Conservation (phyloP, 345 rosid genomes). For the Alliaria petiolata region DNA sequence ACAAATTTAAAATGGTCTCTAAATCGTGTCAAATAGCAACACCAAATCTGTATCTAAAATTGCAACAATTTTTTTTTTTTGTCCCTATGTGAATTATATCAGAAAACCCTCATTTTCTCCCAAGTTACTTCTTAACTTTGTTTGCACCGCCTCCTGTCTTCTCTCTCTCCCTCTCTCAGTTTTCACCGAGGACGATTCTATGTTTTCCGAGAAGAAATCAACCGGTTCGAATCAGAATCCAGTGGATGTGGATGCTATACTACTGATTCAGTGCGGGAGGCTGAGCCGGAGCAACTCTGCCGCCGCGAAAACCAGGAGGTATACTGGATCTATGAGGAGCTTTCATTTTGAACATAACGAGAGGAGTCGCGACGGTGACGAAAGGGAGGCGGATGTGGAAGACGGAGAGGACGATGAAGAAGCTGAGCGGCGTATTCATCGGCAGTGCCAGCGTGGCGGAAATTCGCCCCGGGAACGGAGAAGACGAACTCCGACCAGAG, state of each 20-base stretch:
- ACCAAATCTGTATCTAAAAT: too few species aligned
- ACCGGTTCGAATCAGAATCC: not conserved
- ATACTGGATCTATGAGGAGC: slow-evolving; percentile 90
- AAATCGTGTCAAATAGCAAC: too few species aligned
- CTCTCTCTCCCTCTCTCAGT: too few species aligned
- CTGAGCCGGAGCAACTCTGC: slow-evolving; percentile 83
- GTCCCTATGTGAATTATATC: too few species aligned
- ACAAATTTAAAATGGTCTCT: too few species aligned
- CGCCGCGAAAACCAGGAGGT: slow-evolving; percentile 43
- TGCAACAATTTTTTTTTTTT: too few species aligned
- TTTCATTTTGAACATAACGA: slow-evolving; percentile 57
- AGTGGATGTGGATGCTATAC: slow-evolving; percentile 76
- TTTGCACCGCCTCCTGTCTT: too few species aligned
- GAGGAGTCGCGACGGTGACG: slow-evolving; percentile 9
- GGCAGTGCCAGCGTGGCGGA: slow-evolving; percentile 53
- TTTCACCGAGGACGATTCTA: slow-evolving; percentile 25
- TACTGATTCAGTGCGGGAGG: slow-evolving; percentile 89
- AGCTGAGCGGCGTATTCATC: slow-evolving; percentile 39
- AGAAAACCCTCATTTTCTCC: too few species aligned
- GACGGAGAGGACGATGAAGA: slow-evolving; percentile 42
- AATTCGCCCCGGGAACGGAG: slow-evolving; percentile 54
- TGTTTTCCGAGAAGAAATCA: slow-evolving; percentile 28
- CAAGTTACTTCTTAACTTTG: too few species aligned
- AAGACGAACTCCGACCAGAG: slow-evolving; percentile 93
- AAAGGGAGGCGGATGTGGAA: slow-evolving; percentile 22